Base-by-base conservation (phyloP, 371 early-diverging fungal species). In the Conidiobolus incongruus region DNA sequence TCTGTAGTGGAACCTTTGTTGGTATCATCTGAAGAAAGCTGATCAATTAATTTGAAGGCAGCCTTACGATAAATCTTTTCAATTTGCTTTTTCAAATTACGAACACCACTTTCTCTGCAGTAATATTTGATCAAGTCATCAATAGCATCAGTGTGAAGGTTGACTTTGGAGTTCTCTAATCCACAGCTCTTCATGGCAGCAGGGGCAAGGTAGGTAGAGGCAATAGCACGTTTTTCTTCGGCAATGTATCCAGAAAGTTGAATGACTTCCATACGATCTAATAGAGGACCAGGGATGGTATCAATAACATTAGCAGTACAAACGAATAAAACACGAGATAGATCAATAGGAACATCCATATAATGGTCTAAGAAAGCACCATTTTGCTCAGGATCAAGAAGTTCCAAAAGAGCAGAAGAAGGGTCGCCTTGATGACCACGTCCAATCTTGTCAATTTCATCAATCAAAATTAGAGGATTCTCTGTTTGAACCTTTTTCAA, bases 261-360 rank as follows among this genome's bases (percentile, higher is more conserved):
- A 44, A 96, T 94, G 6, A 93, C 75, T 57, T 93, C 94, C 95
- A 94, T 94, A 51, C 97, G 83, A 64, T 96, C 97, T 28, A 93
- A 65, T 15, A 96, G 66, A 8, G 97, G 97, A 3, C 75, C 86
- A 4, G 97, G 95, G 26, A 96, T 94, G 12, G 93, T 92, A 38
- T 93, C 94, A 7, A 81, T 63, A 2, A 80, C 76, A 50, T 96
- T 96, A 39, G 97, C 97, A 0, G 97, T 96, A 62, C 94, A 94
- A 12, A 96, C 88, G 64, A 96, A 96, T 30, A 96, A 65, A 3
- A 89, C 90, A 50, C 88, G 85, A 50, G 91, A 90, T 26, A 96
- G 68, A 56, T 96, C 92, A 13, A 94, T 67, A 0, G 95, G 95
- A 1, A 94, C 86, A 58, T 96, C 97, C 83, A 96, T 79, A 62